Evolutionary conservation across 2,329 filamentous ascomycete genomes (phyloP).

Genomic region (Penicillium sp.): DNA sequence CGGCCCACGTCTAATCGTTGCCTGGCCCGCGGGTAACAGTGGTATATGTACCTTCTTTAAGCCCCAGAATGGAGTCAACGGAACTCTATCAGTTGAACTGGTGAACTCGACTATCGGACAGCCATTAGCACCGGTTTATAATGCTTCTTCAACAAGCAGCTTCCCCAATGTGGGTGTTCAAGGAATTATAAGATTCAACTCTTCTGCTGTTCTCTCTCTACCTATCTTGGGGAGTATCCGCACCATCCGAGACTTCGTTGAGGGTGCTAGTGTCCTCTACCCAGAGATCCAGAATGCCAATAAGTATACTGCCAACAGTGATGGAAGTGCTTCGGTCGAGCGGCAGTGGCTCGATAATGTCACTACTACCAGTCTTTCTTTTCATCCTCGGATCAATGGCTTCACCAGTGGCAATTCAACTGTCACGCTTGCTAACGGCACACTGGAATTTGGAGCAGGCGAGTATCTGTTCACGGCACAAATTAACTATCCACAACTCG

Average conservation of each 20-base stretch:
- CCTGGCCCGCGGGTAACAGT: constrained; percentile 67
- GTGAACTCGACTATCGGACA: constrained; percentile 50
- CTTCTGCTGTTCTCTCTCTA: constrained; percentile 55
- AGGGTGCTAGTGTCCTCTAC: constrained; percentile 56
- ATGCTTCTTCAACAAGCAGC: constrained; percentile 21
- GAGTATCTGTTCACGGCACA: constrained; percentile 60
- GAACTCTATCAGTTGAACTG: constrained; percentile 54
- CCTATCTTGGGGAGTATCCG: constrained; percentile 63
- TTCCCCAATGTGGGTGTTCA: constrained; percentile 54
- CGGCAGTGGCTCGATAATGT: constrained; percentile 63
- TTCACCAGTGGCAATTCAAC: constrained; percentile 29
- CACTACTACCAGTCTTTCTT: constrained; percentile 56
- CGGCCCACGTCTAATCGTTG: constrained; percentile 59
- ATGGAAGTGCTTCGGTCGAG: constrained; percentile 50
- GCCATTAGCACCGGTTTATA: constrained; percentile 48
- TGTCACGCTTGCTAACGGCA: constrained; percentile 40
- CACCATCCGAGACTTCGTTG: constrained; percentile 63
- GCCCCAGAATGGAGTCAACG: constrained; percentile 55
- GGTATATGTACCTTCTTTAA: constrained; percentile 59
- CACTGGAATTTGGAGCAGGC: constrained; percentile 52
- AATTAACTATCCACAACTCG: constrained; percentile 63
- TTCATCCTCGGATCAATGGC: constrained; percentile 38
- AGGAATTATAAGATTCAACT: constrained; percentile 57
- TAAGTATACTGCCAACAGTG: constrained; percentile 41
- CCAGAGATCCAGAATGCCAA: constrained; percentile 58